These are phyloP conservation scores for Kodamaea fungicola DNA, from an alignment of 1,139 yeast species.

Conservation along the genomic window DNA sequence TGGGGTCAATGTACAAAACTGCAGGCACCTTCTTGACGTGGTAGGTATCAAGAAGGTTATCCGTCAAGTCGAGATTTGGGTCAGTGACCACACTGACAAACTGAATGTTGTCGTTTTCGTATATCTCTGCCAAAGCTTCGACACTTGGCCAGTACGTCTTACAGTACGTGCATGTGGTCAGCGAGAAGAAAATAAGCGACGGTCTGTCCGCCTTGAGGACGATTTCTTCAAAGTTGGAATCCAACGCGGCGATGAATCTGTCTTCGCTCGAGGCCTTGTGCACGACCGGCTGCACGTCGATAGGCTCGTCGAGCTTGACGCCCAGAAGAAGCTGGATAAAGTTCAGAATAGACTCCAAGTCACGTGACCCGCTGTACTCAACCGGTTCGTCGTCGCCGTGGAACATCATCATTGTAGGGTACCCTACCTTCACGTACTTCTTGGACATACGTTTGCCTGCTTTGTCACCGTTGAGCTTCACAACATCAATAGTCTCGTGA, in stretches of 20 bases:
- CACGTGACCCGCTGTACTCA: conserved; percentile 48
- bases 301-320: conserved; percentile 16
- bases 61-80: conserved; percentile 5
- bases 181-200: conserved; percentile 36
- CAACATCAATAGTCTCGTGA: conserved; percentile 43
- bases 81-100: conserved; percentile 23
- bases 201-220: conserved; percentile 22
- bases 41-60: conserved; percentile 26
- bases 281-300: not conserved
- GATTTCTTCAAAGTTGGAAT: conserved; percentile 29
- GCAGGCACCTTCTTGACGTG: conserved; percentile 51
- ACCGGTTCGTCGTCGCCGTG: conserved; percentile 49
- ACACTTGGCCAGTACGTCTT: conserved; percentile 26
- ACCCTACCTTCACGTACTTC: conserved; percentile 57
- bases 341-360: conserved; percentile 41
- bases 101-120: conserved; percentile 32
- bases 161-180: conserved; percentile 35
- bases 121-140: conserved; percentile 33
- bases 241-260: conserved; percentile 12
- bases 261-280: conserved; percentile 1
- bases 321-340: conserved; percentile 41
- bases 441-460: conserved; percentile 53
- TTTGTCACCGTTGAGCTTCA: conserved; percentile 66
- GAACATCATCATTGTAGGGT: conserved; percentile 62
- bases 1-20: conserved; percentile 43